Percentiles rank a stretch among this genome's conserved stretches.
These are phyloP conservation scores for Coccomyxa sp. DNA, from an alignment of 139 green algal species.

Conservation along the genomic window DNA sequence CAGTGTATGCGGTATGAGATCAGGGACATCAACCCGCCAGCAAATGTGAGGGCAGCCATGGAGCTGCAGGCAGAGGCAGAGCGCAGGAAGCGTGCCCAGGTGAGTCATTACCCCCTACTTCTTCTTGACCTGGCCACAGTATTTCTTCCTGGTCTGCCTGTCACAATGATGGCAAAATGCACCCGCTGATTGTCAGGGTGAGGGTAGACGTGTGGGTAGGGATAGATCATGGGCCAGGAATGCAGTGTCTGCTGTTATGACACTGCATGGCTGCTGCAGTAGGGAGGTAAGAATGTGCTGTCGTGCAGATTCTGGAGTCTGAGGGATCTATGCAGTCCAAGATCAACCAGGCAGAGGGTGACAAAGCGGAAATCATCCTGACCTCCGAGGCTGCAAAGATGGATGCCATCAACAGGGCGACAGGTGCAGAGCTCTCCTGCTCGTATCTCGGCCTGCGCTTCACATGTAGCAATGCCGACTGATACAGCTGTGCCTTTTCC, in stretches of 20 bases:
- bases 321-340: conserved; percentile 82
- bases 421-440: conserved; percentile 28
- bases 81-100: conserved; percentile 83
- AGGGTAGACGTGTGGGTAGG: too few relatives aligned
- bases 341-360: conserved; percentile 93
- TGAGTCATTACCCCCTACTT: conserved; percentile 20
- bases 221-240: too few relatives aligned
- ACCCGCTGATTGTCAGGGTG: too few relatives aligned
- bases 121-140: too few relatives aligned
- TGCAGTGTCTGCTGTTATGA: too few relatives aligned
- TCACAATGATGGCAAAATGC: too few relatives aligned
- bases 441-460: too few relatives aligned
- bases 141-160: too few relatives aligned
- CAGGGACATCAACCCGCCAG: conserved; percentile 89
- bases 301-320: conserved; percentile 52
- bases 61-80: conserved; percentile 97
- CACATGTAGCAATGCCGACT: too few relatives aligned
- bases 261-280: not conserved
- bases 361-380: conserved; percentile 85
- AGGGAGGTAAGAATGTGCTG: not conserved
- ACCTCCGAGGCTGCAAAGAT: conserved; percentile 73
- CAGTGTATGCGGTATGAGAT: conserved; percentile 81
- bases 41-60: conserved; percentile 79
- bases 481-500: not conserved
- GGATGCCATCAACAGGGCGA: conserved; percentile 84